Evolutionary conservation across 495 filamentous ascomycete genomes (phyloP), one percentile per base, ranked within the genome.

Genomic region (Aeminium ludgeri): DNA sequence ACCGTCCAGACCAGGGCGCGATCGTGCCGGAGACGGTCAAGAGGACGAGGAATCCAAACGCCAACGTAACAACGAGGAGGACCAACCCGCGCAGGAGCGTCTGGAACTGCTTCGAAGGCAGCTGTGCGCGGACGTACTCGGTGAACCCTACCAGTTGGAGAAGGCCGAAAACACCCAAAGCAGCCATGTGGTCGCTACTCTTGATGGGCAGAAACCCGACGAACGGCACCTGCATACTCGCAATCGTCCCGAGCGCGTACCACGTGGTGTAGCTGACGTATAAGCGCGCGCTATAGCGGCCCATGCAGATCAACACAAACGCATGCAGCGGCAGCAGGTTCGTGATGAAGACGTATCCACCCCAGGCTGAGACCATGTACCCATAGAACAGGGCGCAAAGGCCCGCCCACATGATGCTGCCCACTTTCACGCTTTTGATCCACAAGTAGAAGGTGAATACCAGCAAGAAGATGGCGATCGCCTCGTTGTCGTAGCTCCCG

Each of bases 361-460:
- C 91, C 91, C 91, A 99, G 27, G 91, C 89, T 39, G 86, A 86
- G 30, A 99, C 91, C 91, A 99, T 99, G 70, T 99, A 99, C 43
- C 91, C 91, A 60, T 99, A 99, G 65, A 93, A 99, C 44, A 99
- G 64, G 28, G 91, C 91, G 45, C 86, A 86, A 46, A 95, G 66
- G 12, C 82, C 86, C 38, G 84, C 89, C 87, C 87, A 99, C 60
- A 93, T 81, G 41, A 86, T 80, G 13, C 87, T 95, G 20, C 91
- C 91, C 46, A 80, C 74, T 67, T 96, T 99, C 46, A 99, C 69
- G 1, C 89, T 81, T 67, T 95, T 96, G 64, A 99, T 93, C 91
- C 91, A 99, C 35, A 96, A 73, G 63, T 76, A 96, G 68, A 96
- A 99, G 59, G 91, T 99, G 61, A 94, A 95, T 36, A 99, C 92